Conservation (phyloP, 805 yeast species). For the Maudiozyma bulderi region DNA sequence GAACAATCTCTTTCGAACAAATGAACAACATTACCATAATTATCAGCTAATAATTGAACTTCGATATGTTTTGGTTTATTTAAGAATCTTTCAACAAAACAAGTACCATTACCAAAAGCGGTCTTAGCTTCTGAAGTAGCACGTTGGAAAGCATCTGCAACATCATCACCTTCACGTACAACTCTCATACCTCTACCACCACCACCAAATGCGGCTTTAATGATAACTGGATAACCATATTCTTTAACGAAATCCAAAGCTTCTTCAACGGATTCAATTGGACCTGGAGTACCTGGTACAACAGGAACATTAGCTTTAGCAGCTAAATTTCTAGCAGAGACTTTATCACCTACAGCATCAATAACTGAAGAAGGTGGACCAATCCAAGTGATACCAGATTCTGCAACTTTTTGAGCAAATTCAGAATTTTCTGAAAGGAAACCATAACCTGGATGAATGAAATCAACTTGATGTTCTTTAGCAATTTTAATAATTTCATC, state of each 20-base stretch:
- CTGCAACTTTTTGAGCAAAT: conserved; percentile 85
- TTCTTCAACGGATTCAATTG: conserved; percentile 70
- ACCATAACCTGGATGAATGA: conserved; percentile 93
- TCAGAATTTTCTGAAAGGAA: conserved; percentile 86
- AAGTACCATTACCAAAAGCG: conserved; percentile 97
- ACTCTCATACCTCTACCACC: conserved; percentile 99
- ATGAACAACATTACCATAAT: conserved; percentile 89
- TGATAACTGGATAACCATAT: conserved; percentile 92
- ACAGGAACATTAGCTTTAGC: conserved; percentile 74
- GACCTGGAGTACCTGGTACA: conserved; percentile 98
- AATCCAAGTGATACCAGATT: conserved; percentile 87
- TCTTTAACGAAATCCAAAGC: conserved; percentile 71
- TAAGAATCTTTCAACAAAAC: conserved; percentile 91
- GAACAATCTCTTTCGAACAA: conserved; percentile 97
- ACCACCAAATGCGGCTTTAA: conserved; percentile 98
- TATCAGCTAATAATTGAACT: conserved; percentile 90
- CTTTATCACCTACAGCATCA: conserved; percentile 95
- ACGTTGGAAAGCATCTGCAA: conserved; percentile 83
- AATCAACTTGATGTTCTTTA: conserved; percentile 61
- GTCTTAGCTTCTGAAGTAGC: conserved; percentile 91
- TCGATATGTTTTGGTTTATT: conserved; percentile 96
- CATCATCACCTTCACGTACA: conserved; percentile 90
- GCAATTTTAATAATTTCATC: conserved; percentile 91
- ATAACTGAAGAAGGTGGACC: conserved; percentile 87
- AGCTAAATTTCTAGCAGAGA: conserved; percentile 85